Evolutionary conservation across 2,329 filamentous ascomycete species (phyloP).

Genomic region (Aspergillus glaucus): DNA sequence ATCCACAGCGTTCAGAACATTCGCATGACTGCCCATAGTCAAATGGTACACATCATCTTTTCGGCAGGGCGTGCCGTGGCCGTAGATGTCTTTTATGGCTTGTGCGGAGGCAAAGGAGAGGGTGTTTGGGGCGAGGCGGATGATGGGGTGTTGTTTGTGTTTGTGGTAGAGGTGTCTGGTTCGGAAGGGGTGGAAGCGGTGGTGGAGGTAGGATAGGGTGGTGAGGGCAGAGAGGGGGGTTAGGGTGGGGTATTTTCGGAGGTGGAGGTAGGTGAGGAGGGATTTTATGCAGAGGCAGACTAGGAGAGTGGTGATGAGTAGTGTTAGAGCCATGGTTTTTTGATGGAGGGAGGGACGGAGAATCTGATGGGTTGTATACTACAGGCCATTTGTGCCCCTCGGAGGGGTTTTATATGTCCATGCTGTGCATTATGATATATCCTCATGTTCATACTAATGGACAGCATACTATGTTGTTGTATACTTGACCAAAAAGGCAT

Average conservation of each 20-base stretch:
- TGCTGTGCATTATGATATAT: too few relatives aligned
- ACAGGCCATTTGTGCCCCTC: too few relatives aligned
- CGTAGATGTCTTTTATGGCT: constrained; percentile 33
- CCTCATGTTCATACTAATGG: not conserved
- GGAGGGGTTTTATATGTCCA: too few relatives aligned
- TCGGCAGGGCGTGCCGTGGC: constrained; percentile 28
- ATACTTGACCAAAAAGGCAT: not conserved
- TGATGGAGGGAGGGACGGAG: not conserved
- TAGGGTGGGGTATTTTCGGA: constrained; percentile 41
- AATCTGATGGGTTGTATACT: too few relatives aligned
- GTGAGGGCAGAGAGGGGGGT: constrained; percentile 36
- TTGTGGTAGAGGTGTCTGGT: constrained; percentile 35
- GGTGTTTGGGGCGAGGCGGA: constrained; percentile 31
- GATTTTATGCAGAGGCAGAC: constrained; percentile 29
- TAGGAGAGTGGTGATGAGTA: not conserved
- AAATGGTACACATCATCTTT: constrained; percentile 31
- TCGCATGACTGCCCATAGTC: constrained; percentile 24
- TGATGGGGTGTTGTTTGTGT: constrained; percentile 38
- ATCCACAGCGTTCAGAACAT: constrained; percentile 35
- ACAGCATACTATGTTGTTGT: not conserved
- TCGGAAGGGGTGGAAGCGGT: constrained; percentile 35
- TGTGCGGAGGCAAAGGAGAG: constrained; percentile 8
- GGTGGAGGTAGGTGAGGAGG: constrained; percentile 38
- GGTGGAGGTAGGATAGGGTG: constrained; percentile 39
- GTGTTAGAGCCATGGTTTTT: not conserved